Evolutionary conservation across 352 stramenopile genomes (phyloP), one percentile per base, ranked within the genome.

Genomic region (Pythium rhizo-oryzae): DNA sequence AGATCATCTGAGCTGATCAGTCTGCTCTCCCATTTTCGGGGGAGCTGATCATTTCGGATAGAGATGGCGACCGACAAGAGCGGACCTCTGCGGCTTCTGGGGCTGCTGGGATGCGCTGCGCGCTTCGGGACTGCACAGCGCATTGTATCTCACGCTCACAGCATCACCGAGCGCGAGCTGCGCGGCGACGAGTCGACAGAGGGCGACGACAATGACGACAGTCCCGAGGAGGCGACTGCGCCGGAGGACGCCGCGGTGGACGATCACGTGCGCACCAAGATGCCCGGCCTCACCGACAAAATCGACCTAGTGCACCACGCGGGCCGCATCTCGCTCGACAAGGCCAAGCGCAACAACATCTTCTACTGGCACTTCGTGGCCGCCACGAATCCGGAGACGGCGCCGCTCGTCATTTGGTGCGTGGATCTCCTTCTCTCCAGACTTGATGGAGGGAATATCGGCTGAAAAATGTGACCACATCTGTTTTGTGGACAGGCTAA

Each of bases 311-410:
- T 74, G 28, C 87, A 95, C 28, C 83, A 93, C 62, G 87, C 87
- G 0, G 87, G 87, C 0, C 73, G 73, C 37, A 89, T 95, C 47
- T 43, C 77, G 1, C 52, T 95, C 28, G 69, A 83, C 62, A 67
- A 78, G 18, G 71, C 41, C 16, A 79, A 77, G 30, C 78, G 76
- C 23, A 90, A 90, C 66, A 67, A 73, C 3, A 75, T 95, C 30
- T 95, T 95, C 65, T 95, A 93, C 59, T 95, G 87, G 87, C 85
- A 91, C 59, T 91, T 95, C 46, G 70, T 77, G 23, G 82, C 85
- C 1, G 68, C 77, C 16, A 67, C 75, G 18, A 60, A 82, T 18
- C 39, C 85, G 8, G 76, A 85, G 61, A 84, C 67, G 11, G 77
- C 78, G 28, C 85, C 85, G 35, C 75, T 95, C 19, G 70, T 92